A percentile compares a stretch with the other conserved stretches of the same genome.
Conservation (phyloP, 177 flowering plant genomes). For the Tripterygium wilfordii region DNA sequence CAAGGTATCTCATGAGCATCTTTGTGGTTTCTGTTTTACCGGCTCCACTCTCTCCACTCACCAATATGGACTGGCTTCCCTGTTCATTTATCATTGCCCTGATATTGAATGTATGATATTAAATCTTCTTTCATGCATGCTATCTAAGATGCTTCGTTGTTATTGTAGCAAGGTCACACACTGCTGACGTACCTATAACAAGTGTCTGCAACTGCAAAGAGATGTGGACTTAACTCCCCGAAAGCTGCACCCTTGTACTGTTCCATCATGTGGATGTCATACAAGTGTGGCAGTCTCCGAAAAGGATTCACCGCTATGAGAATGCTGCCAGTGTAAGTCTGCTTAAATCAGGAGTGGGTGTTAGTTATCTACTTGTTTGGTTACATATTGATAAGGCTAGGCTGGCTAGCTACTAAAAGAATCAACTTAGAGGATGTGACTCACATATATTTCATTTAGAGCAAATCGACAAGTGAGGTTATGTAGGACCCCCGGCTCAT, state of each 20-base stretch:
- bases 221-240: slow-evolving; percentile 93
- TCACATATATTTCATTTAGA: slow-evolving; percentile 82
- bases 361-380: slow-evolving; percentile 5
- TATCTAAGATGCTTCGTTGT: not conserved
- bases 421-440: slow-evolving; percentile 9
- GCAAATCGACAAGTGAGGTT: slow-evolving; percentile 67
- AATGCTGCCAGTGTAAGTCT: slow-evolving; percentile 92
- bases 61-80: slow-evolving; percentile 77
- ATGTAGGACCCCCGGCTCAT: slow-evolving; percentile 80
- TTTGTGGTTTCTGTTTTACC: slow-evolving; percentile 95
- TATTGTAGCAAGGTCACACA: not conserved
- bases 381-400: not conserved
- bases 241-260: slow-evolving; percentile 84
- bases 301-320: slow-evolving; percentile 88
- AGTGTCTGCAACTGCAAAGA: slow-evolving; percentile 83
- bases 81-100: slow-evolving; percentile 79
- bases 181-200: slow-evolving; percentile 52
- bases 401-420: too few species aligned
- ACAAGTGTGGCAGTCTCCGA: slow-evolving; percentile 75
- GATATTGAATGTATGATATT: slow-evolving; percentile 1
- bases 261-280: slow-evolving; percentile 83
- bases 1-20: slow-evolving; percentile 90
- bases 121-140: not conserved
- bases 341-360: slow-evolving; percentile 20
- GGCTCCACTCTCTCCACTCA: slow-evolving; percentile 96